Evolutionary conservation across 202 grass and related monocot species (phyloP).

Genomic region (Dendrocalamus latiflorus): DNA sequence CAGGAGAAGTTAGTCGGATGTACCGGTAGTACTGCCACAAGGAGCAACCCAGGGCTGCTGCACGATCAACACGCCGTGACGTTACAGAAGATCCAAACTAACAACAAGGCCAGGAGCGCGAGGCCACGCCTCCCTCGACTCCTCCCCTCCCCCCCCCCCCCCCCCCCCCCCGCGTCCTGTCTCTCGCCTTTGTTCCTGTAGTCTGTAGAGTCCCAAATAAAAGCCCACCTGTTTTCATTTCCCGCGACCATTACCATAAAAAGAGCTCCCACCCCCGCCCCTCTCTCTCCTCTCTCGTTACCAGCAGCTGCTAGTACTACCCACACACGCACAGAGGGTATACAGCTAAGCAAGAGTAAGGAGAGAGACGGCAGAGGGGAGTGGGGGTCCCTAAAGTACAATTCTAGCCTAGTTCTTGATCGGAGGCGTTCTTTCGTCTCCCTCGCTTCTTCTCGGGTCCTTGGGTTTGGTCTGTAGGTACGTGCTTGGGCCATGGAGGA

Average conservation of each 20-base stretch:
- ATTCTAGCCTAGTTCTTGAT: slow-evolving; percentile 51
- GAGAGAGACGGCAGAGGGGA: slow-evolving; percentile 14
- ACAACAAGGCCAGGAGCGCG: too few species aligned
- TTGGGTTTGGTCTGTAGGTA: slow-evolving; percentile 16
- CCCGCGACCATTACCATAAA: slow-evolving; percentile 62
- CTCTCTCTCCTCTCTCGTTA: not conserved
- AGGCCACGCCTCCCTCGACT: not conserved
- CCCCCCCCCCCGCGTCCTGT: too few species aligned
- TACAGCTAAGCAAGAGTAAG: slow-evolving; percentile 8
- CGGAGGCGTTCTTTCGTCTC: not conserved
- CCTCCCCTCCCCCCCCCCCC: not conserved
- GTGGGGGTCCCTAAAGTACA: slow-evolving; percentile 34
- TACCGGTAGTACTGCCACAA: too few species aligned
- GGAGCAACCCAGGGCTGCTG: too few species aligned
- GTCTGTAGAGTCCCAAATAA: slow-evolving; percentile 45
- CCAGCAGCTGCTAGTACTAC: not conserved
- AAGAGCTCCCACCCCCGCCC: slow-evolving; percentile 21
- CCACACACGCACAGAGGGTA: not conserved
- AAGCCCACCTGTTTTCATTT: slow-evolving; percentile 45
- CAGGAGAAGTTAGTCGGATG: too few species aligned
- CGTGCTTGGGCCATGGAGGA: slow-evolving; percentile 43
- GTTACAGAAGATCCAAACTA: too few species aligned
- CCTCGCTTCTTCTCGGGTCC: slow-evolving; percentile 7
- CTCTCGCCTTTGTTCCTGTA: slow-evolving; percentile 15
- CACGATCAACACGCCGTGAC: not conserved